Conservation (phyloP, 2,329 filamentous ascomycete genomes). For the Stachybotrys chlorohalonatus region DNA sequence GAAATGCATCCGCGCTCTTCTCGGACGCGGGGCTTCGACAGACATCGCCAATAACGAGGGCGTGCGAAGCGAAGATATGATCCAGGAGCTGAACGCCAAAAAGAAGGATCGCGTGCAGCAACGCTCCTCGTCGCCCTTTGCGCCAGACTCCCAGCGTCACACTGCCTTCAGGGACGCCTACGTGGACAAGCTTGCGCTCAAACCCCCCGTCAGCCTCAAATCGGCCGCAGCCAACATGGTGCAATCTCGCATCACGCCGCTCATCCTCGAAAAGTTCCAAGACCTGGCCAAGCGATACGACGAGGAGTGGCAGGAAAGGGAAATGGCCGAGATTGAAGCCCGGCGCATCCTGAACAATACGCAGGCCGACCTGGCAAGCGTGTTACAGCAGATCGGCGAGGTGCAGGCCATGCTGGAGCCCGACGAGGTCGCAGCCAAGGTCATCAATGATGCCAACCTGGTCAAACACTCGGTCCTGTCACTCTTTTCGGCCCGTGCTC, state of each 20-base stretch:
- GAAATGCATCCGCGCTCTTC: conserved; percentile 75
- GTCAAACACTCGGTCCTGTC: conserved; percentile 40
- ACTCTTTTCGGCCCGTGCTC: conserved; percentile 42
- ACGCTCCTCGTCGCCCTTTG: conserved; percentile 67
- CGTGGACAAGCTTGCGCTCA: conserved; percentile 30
- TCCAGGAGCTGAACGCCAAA: conserved; percentile 63
- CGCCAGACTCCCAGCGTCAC: conserved; percentile 49
- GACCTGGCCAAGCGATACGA: conserved; percentile 65
- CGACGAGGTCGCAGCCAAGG: conserved; percentile 42
- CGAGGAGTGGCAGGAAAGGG: conserved; percentile 65
- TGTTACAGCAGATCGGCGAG: conserved; percentile 52
- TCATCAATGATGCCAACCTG: conserved; percentile 40
- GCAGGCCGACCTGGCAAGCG: conserved; percentile 54
- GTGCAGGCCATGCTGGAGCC: conserved; percentile 45
- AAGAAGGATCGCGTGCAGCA: conserved; percentile 59
- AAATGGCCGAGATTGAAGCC: conserved; percentile 59
- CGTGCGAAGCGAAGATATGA: conserved; percentile 75
- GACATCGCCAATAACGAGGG: conserved; percentile 77
- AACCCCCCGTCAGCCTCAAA: conserved; percentile 35
- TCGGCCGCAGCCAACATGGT: conserved; percentile 61
- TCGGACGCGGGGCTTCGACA: conserved; percentile 72
- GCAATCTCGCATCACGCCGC: conserved; percentile 57
- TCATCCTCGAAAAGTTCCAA: conserved; percentile 64
- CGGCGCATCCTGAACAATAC: conserved; percentile 57
- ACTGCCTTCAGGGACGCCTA: conserved; percentile 44